Base-by-base conservation (phyloP, 2,329 filamentous ascomycete species). In the Colletotrichum lindemuthianum region DNA sequence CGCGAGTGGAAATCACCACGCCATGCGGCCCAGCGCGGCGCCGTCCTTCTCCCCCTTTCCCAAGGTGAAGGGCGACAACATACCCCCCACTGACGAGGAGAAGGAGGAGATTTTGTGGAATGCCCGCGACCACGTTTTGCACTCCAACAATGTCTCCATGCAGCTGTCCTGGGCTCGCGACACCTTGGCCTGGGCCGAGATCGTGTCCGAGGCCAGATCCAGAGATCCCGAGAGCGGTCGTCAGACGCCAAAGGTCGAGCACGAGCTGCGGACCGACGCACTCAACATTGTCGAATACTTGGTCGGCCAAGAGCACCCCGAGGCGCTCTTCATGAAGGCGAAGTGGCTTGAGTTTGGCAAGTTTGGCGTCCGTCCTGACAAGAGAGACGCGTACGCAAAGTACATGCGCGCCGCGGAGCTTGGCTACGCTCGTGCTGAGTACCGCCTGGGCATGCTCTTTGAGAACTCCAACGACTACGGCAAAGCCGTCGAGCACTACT, bases 341-440 rank as follows among this genome's bases (percentile, higher is more conserved):
- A 97, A 97, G 85, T 99, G 96, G 96, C 84, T 97, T 54, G 96
- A 99, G 75, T 99, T 98, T 83, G 96, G 96, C 70, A 97, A 97
- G 74, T 98, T 97, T 74, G 93, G 93, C 43, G 89, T 90, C 76
- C 88, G 93, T 34, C 84, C 93, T 65, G 96, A 99, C 81, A 97
- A 97, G 81, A 94, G 95, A 72, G 95, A 97, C 79, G 95, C 96
- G 8, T 98, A 96, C 75, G 81, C 89, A 66, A 92, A 91, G 72
- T 99, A 98, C 79, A 88, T 89, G 67, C 85, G 90, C 71, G 92
- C 96, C n/a, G 91, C 93, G 36, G 91, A 94, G 71, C 89, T 92
- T 71, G 93, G 93, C 63, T 97, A 94, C 78, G 88, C 90, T 24
- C 86, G 96, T 70, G 94, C 96, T 16, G 93, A 98, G 77, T 99